These are phyloP conservation scores for Xylaria sp. DNA, from an alignment of 2,329 filamentous ascomycete species.

Conservation along the genomic window DNA sequence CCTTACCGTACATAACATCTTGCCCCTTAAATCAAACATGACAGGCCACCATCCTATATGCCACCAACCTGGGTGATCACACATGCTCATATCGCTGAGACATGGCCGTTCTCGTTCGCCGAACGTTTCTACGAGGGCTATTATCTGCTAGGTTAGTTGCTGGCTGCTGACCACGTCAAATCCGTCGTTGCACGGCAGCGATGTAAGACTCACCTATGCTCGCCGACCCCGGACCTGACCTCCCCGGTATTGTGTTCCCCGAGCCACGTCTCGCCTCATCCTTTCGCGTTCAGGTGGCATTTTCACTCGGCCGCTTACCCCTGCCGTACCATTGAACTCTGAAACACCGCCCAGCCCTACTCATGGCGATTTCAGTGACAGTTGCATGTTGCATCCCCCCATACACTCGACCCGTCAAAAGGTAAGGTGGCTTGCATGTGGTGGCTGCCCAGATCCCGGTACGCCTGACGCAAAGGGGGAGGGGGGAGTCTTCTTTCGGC, in stretches of 20 bases:
- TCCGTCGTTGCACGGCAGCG: not conserved
- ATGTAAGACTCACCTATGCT: conserved; percentile 11
- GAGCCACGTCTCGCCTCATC: conserved; percentile 7
- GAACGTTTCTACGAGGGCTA: not conserved
- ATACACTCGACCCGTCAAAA: no score
- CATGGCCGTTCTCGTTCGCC: not conserved
- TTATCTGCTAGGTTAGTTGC: no score
- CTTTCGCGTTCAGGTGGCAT: no score
- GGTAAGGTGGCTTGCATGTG: no score
- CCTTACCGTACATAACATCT: not conserved
- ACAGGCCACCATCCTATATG: no score
- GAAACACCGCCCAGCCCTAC: no score
- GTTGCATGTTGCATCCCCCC: no score
- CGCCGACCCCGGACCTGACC: conserved; percentile 21
- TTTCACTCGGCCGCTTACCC: no score
- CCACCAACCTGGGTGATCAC: not conserved
- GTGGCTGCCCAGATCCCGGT: no score
- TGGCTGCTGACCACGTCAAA: not conserved
- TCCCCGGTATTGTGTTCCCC: conserved; percentile 13
- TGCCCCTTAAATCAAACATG: not conserved
- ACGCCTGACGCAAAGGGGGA: not conserved
- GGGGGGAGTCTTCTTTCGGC: no score
- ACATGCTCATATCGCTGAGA: not conserved
- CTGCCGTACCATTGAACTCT: not conserved
- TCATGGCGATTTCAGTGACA: no score